phyloP scores from a whole-genome alignment of 1,284 basidiomycete species.

The Mycena sp. region DNA sequence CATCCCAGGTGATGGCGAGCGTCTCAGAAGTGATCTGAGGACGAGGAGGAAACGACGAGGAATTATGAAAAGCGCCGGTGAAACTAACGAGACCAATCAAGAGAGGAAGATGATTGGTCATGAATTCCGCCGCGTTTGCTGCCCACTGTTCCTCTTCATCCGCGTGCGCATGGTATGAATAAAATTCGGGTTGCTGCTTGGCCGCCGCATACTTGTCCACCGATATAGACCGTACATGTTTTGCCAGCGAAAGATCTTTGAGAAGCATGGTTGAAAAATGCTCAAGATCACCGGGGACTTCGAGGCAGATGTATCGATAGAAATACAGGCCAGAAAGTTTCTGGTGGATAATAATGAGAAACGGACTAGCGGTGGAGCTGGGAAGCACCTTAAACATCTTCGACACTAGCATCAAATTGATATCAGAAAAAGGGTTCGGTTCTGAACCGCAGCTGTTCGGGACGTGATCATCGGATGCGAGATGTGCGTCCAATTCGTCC shows the following conservation, averaged over 20 bases:
- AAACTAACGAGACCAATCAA: slow-evolving; percentile 5
- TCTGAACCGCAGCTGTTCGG: neutral
- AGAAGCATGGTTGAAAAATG: neutral
- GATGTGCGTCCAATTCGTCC: neutral
- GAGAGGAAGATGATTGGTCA: neutral
- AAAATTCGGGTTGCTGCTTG: neutral
- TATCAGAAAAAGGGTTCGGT: no score
- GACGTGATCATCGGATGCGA: neutral
- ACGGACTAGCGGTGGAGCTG: no score
- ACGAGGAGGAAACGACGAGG: neutral
- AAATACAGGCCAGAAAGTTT: neutral
- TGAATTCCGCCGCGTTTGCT: neutral
- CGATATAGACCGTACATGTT: neutral
- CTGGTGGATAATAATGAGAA: neutral
- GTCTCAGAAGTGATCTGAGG: neutral
- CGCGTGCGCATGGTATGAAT: neutral
- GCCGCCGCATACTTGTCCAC: neutral
- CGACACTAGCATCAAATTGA: neutral
- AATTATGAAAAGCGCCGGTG: neutral
- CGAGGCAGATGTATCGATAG: neutral
- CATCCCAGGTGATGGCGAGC: neutral
- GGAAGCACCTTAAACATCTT: no score
- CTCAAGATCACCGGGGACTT: neutral
- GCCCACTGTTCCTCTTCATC: neutral
- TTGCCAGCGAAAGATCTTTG: neutral